These are phyloP conservation scores for Dalbergia oliveri DNA, from an alignment of 306 rosid species.

Conservation along the genomic window DNA sequence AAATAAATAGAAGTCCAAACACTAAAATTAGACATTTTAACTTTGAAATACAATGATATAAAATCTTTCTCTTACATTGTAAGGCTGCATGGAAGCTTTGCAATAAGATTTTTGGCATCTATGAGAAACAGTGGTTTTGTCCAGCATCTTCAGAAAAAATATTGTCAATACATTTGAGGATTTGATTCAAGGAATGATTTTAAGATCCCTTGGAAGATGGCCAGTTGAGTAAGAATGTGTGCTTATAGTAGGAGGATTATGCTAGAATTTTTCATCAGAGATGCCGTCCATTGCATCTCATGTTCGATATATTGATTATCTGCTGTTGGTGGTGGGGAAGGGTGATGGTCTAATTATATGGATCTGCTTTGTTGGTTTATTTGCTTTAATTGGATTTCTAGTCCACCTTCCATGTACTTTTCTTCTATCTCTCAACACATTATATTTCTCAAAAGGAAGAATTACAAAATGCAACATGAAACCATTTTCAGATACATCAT, in stretches of 20 bases:
- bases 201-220: neutral
- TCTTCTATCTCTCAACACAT: neutral
- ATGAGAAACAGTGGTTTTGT: conserved; percentile 16
- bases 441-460: neutral
- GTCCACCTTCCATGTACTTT: neutral
- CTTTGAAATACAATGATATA: conserved; percentile 24
- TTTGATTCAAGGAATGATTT: conserved; percentile 1
- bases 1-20: neutral
- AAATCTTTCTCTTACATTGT: neutral
- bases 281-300: conserved; percentile 1
- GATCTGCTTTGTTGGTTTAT: neutral
- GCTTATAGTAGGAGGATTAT: neutral
- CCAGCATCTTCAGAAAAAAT: neutral
- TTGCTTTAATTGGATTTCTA: neutral
- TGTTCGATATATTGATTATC: neutral
- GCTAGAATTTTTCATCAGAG: conserved; percentile 4
- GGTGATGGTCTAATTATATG: neutral
- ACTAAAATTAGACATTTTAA: conserved; percentile 14
- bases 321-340: neutral
- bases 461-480: conserved; percentile 1
- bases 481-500: neutral
- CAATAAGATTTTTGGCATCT: conserved; percentile 20
- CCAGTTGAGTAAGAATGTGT: conserved; percentile 4
- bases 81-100: neutral
- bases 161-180: neutral